Base-by-base conservation (phyloP, 2,329 filamentous ascomycete species). In the Xylariaceae sp. region DNA sequence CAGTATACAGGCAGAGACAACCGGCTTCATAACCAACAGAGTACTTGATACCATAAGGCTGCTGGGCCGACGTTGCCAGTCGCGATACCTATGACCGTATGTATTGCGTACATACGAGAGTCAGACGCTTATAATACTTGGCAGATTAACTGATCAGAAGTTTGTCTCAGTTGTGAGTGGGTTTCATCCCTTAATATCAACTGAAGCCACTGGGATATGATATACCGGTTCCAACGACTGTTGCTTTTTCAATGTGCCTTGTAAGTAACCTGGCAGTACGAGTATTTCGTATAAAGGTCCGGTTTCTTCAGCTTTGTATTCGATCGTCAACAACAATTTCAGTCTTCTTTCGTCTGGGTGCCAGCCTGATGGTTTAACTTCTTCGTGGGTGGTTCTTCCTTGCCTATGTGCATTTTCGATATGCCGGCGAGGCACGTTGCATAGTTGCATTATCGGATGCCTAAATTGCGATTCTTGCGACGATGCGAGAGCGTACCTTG, bases 381-480 rank as follows among this genome's bases (percentile, higher is more conserved):
- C 11, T 30, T 30, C 23, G 23, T 30, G 23, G 37, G 8, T 42
- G 37, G 6, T 42, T 42, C 37, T 42, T 42, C 37, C 37, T 42
- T 10, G 9, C 8, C 11, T 42, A 42, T 13, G 37, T 39, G 17
- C 48, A 50, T 34, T 45, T 52, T 30, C 11, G 47, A 56, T 50
- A 56, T 45, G 37, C 47, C 39, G 44, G 11, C 37, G 37, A 42
- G 8, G 37, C 37, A 42, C 37, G 11, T 57, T 60, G 50, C 55
- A 52, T 53, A 17, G 52, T 42, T 53, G 51, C 54, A 57, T 62
- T 13, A 42, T 56, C 51, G 45, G 2, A 42, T 9, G 37, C 37
- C 37, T 23, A 49, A 62, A 18, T 42, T 42, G 37, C 11, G 11
- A 13, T 13, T 3, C 34, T 45, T 57, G 51, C 18, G 35, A 55